Evolutionary conservation across 352 stramenopile genomes (phyloP), one percentile per base, ranked within the genome.

Genomic region (Phytophthora europaea): DNA sequence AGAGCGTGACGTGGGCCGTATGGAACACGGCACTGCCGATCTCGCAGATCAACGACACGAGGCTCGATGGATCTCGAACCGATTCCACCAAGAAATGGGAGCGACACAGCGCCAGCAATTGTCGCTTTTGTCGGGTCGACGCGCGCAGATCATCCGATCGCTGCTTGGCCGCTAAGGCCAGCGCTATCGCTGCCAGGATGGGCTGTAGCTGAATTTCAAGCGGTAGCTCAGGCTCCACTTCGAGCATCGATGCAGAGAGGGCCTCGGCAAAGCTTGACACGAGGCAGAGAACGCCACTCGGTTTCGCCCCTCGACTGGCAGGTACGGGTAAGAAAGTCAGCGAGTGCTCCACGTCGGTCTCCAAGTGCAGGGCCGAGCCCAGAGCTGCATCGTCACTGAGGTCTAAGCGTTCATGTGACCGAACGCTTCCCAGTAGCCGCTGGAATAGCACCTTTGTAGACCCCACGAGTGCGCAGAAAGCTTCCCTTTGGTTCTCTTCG

Each of bases 21-120:
- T 92, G 83, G 78, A 94, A 94, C 6, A 92, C 80, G 23, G 83
- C 75, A 50, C 80, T 76, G 16, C 88, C 88, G 22, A 93, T 87
- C 4, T 87, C 78, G 34, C 88, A 94, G 33, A 94, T 92, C 67
- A 93, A 81, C 50, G 90, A 81, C 22, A 94, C 84, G 18, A 93
- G 76, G 15, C 83, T 85, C 2, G 86, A 91, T 6, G 86, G 86
- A 57, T 93, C 86, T 33, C 89, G 89, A 40, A 93, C 84, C 22
- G 80, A 87, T 40, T 90, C 84, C 26, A 93, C 78, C 26, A 91
- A 69, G 54, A 89, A 92, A 47, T 89, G 83, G 1, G 84, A 86
- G 26, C 86, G 86, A 71, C 87, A 92, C 2, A 93, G 63, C 8
- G 78, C 77, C 47, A 93, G 81, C 33, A 93, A 66, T 71, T 93